Percentiles rank a stretch among this genome's conserved stretches.
These are phyloP conservation scores for Debaryomyces singareniensis DNA, from an alignment of 1,139 yeast species.

Conservation along the genomic window DNA sequence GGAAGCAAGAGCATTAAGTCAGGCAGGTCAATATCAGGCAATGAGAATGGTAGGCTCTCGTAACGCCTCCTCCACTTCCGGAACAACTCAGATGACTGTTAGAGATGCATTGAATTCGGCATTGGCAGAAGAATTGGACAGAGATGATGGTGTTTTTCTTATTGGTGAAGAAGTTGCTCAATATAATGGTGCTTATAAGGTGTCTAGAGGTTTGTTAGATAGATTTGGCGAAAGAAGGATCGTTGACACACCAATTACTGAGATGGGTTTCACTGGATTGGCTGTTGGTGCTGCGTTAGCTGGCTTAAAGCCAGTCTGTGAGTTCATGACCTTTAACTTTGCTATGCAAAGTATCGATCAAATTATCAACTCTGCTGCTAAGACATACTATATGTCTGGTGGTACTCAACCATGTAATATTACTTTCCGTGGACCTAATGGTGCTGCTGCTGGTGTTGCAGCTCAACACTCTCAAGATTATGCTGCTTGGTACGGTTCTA, in stretches of 20 bases:
- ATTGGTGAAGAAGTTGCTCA: constrained; percentile 99
- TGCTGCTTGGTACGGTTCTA: constrained; percentile 96
- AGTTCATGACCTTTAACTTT: constrained; percentile 98
- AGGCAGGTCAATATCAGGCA: constrained; percentile 30
- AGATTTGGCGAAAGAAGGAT: constrained; percentile 96
- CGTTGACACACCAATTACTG: constrained; percentile 97
- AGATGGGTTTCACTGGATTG: constrained; percentile 97
- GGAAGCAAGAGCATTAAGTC: constrained; percentile 16
- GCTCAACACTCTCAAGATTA: constrained; percentile 99
- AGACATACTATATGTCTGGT: constrained; percentile 98
- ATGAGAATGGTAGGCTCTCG: constrained; percentile 29
- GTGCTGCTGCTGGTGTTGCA: constrained; percentile 99
- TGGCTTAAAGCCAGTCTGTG: constrained; percentile 95
- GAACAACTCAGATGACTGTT: constrained; percentile 72
- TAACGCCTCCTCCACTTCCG: constrained; percentile 43
- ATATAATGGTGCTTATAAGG: constrained; percentile 98
- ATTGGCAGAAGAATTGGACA: constrained; percentile 94
- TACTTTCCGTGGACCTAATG: constrained; percentile 98
- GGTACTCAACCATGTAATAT: constrained; percentile 97
- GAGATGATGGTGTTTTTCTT: constrained; percentile 87
- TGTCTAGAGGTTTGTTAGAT: constrained; percentile 91
- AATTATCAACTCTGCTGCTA: constrained; percentile 96
- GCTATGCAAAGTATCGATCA: constrained; percentile 99
- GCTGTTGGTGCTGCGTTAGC: constrained; percentile 97
- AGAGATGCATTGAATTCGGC: constrained; percentile 97